phyloP scores from a whole-genome alignment of 75 land plant genomes.

The Azolla pinnata region DNA sequence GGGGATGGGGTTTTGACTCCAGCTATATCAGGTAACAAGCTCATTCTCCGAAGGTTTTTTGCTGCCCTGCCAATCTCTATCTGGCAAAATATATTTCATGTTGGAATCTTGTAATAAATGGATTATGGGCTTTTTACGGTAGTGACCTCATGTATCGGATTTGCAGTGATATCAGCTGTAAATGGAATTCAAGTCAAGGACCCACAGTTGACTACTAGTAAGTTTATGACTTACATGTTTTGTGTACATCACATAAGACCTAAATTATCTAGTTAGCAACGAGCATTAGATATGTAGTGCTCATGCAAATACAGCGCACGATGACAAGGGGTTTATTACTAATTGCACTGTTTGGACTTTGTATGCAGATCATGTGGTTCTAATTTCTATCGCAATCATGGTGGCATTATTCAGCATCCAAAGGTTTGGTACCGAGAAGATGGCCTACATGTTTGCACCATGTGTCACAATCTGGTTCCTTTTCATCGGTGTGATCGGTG shows the following conservation, averaged over 20 bases:
- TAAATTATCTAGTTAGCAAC: background rate
- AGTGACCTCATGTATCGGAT: too few relatives aligned
- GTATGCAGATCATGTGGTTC: constrained; percentile 21
- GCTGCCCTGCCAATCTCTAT: too few relatives aligned
- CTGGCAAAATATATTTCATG: too few relatives aligned
- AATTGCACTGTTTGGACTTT: background rate
- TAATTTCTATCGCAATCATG: constrained; percentile 45
- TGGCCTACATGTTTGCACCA: constrained; percentile 57
- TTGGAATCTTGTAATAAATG: too few relatives aligned
- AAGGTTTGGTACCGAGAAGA: constrained; percentile 56
- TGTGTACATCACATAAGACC: background rate
- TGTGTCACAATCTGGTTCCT: constrained; percentile 47
- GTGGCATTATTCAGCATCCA: constrained; percentile 41
- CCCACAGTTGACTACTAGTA: constrained; percentile 5
- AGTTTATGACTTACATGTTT: constrained; percentile 6
- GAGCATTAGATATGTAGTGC: too few relatives aligned
- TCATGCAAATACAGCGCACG: too few relatives aligned
- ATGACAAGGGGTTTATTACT: background rate
- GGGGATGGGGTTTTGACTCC: constrained; percentile 76
- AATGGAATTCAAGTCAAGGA: constrained; percentile 4
- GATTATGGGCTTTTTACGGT: too few relatives aligned
- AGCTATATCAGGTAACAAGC: constrained; percentile 48
- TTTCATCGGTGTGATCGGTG: constrained; percentile 33
- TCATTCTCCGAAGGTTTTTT: too few relatives aligned
- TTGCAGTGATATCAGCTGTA: constrained; percentile 15